Conservation (phyloP, 306 rosid genomes). For the Sicyos edulis region DNA sequence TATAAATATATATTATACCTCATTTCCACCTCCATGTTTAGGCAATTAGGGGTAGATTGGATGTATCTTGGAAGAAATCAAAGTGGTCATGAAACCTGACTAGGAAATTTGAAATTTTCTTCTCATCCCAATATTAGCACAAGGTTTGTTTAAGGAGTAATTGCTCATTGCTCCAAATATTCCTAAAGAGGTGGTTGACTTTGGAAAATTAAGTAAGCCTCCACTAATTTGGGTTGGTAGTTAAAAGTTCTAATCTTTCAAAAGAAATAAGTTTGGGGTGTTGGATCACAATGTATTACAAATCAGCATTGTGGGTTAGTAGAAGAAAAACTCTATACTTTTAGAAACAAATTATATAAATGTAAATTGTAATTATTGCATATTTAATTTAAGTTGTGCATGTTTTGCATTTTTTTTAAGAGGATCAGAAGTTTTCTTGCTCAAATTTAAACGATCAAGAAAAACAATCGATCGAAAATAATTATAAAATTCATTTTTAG, state of each 20-base stretch:
- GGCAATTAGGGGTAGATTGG: conserved; percentile 11
- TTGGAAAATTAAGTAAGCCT: neutral
- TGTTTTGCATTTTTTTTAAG: too few relatives aligned
- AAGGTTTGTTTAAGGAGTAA: neutral
- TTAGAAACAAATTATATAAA: too few relatives aligned
- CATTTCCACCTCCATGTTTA: neutral
- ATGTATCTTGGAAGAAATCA: neutral
- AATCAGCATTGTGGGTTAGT: neutral
- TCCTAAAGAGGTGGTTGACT: conserved; percentile 8
- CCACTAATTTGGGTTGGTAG: conserved; percentile 16
- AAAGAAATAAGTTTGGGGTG: neutral
- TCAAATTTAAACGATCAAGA: too few relatives aligned
- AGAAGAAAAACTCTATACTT: neutral
- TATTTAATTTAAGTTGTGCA: too few relatives aligned
- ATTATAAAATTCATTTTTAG: too few relatives aligned
- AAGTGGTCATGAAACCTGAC: neutral
- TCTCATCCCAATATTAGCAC: neutral
- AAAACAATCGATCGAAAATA: too few relatives aligned
- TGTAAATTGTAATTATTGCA: too few relatives aligned
- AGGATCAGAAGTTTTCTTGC: too few relatives aligned
- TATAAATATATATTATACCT: neutral
- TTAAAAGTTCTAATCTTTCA: neutral
- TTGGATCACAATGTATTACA: neutral
- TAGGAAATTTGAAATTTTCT: neutral
- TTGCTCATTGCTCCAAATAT: neutral